phyloP scores from a whole-genome alignment of 257 asterid species.

The Petunia secreta region DNA sequence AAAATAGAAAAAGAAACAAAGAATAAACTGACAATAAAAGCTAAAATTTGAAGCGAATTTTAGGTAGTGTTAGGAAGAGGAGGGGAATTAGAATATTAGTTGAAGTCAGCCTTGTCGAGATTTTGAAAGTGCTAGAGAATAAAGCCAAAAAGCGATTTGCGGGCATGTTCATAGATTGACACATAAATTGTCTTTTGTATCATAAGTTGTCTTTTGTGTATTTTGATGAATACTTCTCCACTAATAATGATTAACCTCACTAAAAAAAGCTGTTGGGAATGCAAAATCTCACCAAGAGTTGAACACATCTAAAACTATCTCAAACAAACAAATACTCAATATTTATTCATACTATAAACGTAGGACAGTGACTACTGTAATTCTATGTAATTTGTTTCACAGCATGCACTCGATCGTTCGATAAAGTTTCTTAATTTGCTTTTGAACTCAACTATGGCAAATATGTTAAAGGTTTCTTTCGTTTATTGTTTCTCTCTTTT shows the following conservation, averaged over 20 bases:
- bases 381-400: too few species aligned
- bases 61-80: neutral
- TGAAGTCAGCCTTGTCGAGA: constrained; percentile 25
- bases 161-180: neutral
- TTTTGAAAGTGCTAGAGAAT: neutral
- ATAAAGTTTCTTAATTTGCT: too few species aligned
- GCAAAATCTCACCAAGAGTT: neutral
- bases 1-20: neutral
- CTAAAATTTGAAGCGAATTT: neutral
- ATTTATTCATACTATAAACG: too few species aligned
- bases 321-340: too few species aligned
- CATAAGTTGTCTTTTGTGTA: constrained; percentile 22
- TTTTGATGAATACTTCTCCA: constrained; percentile 24
- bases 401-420: too few species aligned
- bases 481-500: neutral
- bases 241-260: neutral
- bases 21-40: constrained; percentile 25
- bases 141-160: constrained; percentile 29
- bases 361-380: too few species aligned
- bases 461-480: neutral
- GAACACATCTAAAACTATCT: constrained; percentile 1
- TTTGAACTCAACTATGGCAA: too few species aligned
- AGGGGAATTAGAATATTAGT: constrained; percentile 19
- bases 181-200: constrained; percentile 9
- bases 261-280: neutral